Evolutionary conservation across 495 filamentous ascomycete genomes (phyloP).

Genomic region (Lasiosphaeris hirsuta): DNA sequence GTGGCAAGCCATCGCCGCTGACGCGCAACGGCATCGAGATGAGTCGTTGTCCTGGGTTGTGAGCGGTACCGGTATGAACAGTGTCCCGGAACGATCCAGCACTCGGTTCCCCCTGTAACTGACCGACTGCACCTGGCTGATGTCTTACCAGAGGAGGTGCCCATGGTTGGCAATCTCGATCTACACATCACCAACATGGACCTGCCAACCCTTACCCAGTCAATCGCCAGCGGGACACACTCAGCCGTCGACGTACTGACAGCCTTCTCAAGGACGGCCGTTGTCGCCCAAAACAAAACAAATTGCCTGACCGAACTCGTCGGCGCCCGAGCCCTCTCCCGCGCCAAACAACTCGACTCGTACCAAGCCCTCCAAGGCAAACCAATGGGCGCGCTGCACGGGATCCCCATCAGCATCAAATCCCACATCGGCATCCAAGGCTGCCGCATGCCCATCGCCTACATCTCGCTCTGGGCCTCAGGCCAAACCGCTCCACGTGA

Average conservation of each 20-base stretch:
- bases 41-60: too few species aligned
- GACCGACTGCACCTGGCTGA: too few species aligned
- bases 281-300: slow-evolving; percentile 39
- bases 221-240: neutral
- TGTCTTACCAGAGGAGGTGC: too few species aligned
- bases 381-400: slow-evolving; percentile 67
- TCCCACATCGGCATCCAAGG: slow-evolving; percentile 72
- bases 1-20: too few species aligned
- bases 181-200: too few species aligned
- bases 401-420: slow-evolving; percentile 81
- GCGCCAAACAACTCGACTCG: slow-evolving; percentile 56
- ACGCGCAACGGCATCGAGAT: too few species aligned
- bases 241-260: slow-evolving; percentile 41
- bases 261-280: slow-evolving; percentile 49
- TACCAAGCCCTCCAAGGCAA: slow-evolving; percentile 46
- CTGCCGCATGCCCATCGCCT: slow-evolving; percentile 70
- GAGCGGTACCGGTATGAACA: too few species aligned
- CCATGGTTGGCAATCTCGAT: too few species aligned
- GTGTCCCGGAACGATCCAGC: too few species aligned
- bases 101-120: too few species aligned
- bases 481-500: slow-evolving; percentile 54
- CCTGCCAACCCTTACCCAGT: too few species aligned
- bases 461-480: slow-evolving; percentile 53
- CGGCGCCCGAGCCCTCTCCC: slow-evolving; percentile 55
- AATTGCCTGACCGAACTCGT: slow-evolving; percentile 64